Conservation (phyloP, 2,329 filamentous ascomycete species). For the Xylaria digitata region DNA sequence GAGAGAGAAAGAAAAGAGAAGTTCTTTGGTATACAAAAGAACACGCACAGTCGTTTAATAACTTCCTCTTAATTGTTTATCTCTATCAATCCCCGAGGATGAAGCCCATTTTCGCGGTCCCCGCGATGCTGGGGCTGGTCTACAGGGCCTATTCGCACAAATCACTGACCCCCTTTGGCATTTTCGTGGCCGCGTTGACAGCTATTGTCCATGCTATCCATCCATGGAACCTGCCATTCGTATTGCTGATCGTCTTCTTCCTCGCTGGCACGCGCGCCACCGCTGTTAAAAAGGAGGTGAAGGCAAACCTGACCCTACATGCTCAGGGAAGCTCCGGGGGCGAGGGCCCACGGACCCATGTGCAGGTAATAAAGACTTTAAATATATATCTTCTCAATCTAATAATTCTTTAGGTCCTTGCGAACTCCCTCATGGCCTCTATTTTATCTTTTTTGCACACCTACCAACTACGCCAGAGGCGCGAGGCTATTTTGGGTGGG, state of each 20-base stretch:
- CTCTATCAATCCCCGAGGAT: constrained; percentile 53
- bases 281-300: constrained; percentile 88
- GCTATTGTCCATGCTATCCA: constrained; percentile 87
- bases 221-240: constrained; percentile 93
- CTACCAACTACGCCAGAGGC: constrained; percentile 66
- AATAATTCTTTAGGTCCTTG: constrained; percentile 66
- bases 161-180: constrained; percentile 81
- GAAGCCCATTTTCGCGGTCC: constrained; percentile 68
- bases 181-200: constrained; percentile 77
- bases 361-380: constrained; percentile 63
- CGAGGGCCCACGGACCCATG: constrained; percentile 83
- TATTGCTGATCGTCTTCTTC: constrained; percentile 85
- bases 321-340: constrained; percentile 78
- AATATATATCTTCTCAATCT: no score
- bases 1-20: no score
- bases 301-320: constrained; percentile 82
- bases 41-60: neutral
- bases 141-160: constrained; percentile 77
- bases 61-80: neutral
- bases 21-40: neutral
- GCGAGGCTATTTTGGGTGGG: constrained; percentile 53
- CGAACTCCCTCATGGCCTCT: constrained; percentile 85
- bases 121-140: constrained; percentile 69
- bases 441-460: constrained; percentile 70
- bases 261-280: constrained; percentile 85